Evolutionary conservation across 176 grass and related monocot species (phyloP).

Genomic region (Carex myosuroides): DNA sequence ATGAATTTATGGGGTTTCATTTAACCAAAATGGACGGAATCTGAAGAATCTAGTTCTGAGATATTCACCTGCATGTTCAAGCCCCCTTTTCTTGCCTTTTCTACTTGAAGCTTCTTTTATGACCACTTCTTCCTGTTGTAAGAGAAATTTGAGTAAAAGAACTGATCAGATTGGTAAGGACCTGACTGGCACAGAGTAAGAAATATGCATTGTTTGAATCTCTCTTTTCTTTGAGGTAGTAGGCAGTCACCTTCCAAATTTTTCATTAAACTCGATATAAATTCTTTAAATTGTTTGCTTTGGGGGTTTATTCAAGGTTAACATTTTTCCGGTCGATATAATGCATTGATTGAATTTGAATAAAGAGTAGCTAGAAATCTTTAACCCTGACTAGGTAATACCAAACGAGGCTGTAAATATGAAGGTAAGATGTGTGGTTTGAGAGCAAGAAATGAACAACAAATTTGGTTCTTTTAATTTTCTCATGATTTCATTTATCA

Average conservation of each 20-base stretch:
- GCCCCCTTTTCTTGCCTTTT: neutral
- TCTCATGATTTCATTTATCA: neutral
- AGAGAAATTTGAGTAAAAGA: neutral
- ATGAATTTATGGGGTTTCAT: neutral
- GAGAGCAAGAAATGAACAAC: no score
- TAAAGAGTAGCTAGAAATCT: neutral
- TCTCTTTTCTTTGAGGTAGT: neutral
- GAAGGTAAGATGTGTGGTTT: neutral
- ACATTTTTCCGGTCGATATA: neutral
- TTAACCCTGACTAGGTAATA: neutral
- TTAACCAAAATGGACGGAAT: neutral
- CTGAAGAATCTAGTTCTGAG: neutral
- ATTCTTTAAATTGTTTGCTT: neutral
- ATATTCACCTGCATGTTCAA: slow-evolving; percentile 14
- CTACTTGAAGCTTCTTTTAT: neutral
- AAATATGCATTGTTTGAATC: neutral
- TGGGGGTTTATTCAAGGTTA: neutral
- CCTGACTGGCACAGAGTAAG: neutral
- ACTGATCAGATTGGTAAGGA: neutral
- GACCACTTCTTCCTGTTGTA: neutral
- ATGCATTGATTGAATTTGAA: neutral
- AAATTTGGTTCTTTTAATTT: no score
- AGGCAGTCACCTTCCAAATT: neutral
- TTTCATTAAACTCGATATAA: neutral
- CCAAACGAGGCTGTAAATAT: neutral